phyloP scores from a whole-genome alignment of 2,329 filamentous ascomycete genomes.

The Aspergillus quadricinctus region DNA sequence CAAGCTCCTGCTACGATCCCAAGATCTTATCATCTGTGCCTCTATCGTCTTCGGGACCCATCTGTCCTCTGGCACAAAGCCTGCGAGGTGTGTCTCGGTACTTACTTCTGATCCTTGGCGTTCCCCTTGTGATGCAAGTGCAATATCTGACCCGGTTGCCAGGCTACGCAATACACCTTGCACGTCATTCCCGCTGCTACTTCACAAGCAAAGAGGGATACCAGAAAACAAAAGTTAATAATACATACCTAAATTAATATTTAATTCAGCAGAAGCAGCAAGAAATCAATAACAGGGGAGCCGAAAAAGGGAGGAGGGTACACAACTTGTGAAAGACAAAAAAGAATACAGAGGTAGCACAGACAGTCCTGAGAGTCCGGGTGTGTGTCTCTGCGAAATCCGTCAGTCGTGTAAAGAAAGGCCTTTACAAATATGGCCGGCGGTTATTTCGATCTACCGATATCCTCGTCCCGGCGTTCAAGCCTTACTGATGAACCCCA shows the following conservation, averaged over 20 bases:
- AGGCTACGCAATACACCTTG: constrained; percentile 7
- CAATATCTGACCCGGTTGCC: constrained; percentile 14
- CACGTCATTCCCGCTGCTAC: not conserved
- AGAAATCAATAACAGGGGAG: not conserved
- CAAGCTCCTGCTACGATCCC: constrained; percentile 7
- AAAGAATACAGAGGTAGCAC: constrained; percentile 9
- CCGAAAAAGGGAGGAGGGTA: not conserved
- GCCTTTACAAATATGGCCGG: constrained; percentile 24
- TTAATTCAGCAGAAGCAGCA: not conserved
- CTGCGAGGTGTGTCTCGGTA: constrained; percentile 9
- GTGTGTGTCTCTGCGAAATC: constrained; percentile 1
- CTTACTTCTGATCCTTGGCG: constrained; percentile 3
- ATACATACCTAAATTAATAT: not conserved
- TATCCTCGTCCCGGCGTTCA: constrained; percentile 21
- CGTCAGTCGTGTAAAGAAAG: constrained; percentile 6
- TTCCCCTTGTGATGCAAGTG: constrained; percentile 4
- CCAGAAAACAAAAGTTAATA: not conserved
- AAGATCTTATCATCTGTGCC: constrained; percentile 10
- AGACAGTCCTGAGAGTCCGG: constrained; percentile 2
- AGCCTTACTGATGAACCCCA: constrained; percentile 22
- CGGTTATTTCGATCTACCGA: constrained; percentile 31
- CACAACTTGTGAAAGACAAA: not conserved
- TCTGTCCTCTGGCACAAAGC: constrained; percentile 8
- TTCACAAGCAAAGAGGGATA: not conserved
- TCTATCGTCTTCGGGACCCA: not conserved